phyloP scores from a whole-genome alignment of 176 grass and related monocot genomes.

The Elymus sibiricus region DNA sequence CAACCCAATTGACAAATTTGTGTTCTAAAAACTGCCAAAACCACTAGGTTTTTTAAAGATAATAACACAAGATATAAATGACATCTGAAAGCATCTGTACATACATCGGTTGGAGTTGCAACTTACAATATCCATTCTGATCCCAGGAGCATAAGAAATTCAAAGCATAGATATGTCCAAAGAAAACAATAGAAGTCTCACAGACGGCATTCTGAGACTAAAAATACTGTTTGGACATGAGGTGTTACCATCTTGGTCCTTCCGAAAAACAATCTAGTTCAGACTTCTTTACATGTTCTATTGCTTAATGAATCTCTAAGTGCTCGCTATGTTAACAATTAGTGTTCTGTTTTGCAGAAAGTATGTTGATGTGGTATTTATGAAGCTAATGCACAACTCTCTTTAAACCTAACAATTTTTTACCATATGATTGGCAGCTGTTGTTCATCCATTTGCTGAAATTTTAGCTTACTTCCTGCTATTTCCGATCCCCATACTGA shows the following conservation, averaged over 20 bases:
- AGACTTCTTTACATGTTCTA: not conserved
- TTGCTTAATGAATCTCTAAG: not conserved
- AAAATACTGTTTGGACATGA: not conserved
- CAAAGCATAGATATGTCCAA: not conserved
- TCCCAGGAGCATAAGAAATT: not conserved
- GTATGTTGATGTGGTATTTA: not conserved
- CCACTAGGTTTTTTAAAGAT: not conserved
- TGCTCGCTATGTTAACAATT: not conserved
- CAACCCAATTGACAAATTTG: not conserved
- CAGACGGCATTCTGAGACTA: not conserved
- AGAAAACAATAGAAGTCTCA: not conserved
- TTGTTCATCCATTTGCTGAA: constrained; percentile 90
- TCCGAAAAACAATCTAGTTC: not conserved
- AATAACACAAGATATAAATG: not conserved
- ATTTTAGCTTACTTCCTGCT: constrained; percentile 60
- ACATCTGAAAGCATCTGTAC: not conserved
- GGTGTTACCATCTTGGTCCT: not conserved
- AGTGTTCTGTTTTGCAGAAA: not conserved
- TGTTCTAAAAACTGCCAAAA: not conserved
- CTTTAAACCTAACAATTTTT: constrained; percentile 16
- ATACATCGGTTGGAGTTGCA: not conserved
- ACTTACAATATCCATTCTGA: not conserved
- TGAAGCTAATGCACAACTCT: not conserved
- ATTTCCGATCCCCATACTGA: constrained; percentile 50
- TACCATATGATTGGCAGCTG: constrained; percentile 43